Conservation (phyloP, 805 yeast genomes). For the Metschnikowia arizonensis region DNA sequence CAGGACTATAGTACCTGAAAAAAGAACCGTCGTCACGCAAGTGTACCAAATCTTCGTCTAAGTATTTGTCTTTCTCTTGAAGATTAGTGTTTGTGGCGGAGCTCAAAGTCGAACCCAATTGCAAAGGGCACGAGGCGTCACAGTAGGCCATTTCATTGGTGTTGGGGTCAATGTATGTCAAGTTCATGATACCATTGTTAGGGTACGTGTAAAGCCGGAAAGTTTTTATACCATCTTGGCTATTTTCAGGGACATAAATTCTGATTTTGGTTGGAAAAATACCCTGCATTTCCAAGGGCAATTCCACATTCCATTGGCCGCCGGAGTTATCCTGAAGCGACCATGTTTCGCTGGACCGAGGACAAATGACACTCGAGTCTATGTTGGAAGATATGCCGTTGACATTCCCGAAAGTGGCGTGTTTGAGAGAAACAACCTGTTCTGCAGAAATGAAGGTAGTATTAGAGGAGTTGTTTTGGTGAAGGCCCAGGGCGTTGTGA, state of each 20-base stretch:
- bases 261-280: conserved; percentile 65
- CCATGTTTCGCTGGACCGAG: conserved; percentile 54
- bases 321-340: conserved; percentile 39
- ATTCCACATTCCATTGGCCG: conserved; percentile 62
- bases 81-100: conserved; percentile 24
- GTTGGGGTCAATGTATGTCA: conserved; percentile 75
- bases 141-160: conserved; percentile 58
- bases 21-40: conserved; percentile 33
- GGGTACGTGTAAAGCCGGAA: conserved; percentile 79
- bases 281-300: conserved; percentile 48
- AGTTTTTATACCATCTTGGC: conserved; percentile 47
- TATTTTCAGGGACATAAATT: conserved; percentile 54
- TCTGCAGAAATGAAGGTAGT: conserved; percentile 46
- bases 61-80: conserved; percentile 13
- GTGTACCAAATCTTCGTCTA: conserved; percentile 27
- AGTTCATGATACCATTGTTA: conserved; percentile 83
- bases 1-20: conserved; percentile 32
- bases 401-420: conserved; percentile 50
- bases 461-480: conserved; percentile 34
- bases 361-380: conserved; percentile 51
- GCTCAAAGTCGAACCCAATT: conserved; percentile 35
- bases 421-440: conserved; percentile 56
- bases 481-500: conserved; percentile 24
- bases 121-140: conserved; percentile 87
- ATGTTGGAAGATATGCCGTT: conserved; percentile 32